These are phyloP conservation scores for Ascochyta pisi DNA, from an alignment of 2,329 filamentous ascomycete species.

Conservation along the genomic window DNA sequence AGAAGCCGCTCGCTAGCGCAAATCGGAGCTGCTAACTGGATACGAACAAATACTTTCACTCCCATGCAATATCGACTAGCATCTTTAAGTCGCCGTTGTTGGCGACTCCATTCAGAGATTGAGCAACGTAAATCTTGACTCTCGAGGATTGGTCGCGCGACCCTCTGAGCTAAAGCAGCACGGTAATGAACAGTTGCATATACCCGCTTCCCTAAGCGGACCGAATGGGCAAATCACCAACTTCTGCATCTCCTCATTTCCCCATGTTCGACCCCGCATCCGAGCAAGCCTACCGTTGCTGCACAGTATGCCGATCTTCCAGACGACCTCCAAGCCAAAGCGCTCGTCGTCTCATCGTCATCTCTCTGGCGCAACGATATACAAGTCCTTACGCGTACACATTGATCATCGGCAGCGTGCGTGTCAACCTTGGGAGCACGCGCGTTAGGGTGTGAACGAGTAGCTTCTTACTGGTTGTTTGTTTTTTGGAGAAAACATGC, in stretches of 20 bases:
- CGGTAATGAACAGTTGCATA: background rate
- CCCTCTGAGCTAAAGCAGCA: background rate
- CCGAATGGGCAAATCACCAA: conserved; percentile 5
- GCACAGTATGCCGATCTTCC: conserved; percentile 3
- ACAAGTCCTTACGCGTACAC: background rate
- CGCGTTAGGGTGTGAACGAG: no score
- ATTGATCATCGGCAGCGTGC: background rate
- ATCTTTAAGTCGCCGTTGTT: background rate
- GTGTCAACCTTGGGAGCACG: background rate
- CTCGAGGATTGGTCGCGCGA: background rate
- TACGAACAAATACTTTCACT: background rate
- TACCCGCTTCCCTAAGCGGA: background rate
- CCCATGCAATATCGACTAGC: background rate
- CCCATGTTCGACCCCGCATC: conserved; percentile 14
- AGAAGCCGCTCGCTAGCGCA: conserved; percentile 1
- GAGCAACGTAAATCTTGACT: background rate
- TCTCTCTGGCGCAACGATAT: background rate
- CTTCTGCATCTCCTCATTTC: conserved; percentile 10
- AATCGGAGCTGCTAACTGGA: conserved; percentile 3
- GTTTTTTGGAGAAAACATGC: background rate
- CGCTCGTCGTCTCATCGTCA: background rate
- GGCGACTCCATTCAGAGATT: background rate
- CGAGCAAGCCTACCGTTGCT: background rate
- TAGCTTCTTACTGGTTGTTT: background rate
- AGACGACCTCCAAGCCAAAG: background rate